These are phyloP conservation scores for Euclidium syriacum DNA, from an alignment of 345 rosid genomes.

Conservation along the genomic window DNA sequence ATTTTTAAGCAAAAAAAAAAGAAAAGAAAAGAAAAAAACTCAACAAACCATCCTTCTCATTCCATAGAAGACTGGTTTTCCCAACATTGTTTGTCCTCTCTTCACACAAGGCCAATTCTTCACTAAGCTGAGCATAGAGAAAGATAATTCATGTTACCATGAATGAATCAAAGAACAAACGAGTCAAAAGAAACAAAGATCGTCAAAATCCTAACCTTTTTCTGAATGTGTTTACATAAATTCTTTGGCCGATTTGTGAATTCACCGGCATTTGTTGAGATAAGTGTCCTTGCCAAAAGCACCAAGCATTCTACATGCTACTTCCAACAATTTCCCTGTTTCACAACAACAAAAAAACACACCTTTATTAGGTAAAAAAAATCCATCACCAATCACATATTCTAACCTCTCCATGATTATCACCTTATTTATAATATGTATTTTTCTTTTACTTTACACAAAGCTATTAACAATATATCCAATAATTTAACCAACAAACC, in stretches of 20 bases:
- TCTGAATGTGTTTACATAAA: conserved; percentile 25
- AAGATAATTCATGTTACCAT: neutral
- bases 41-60: conserved; percentile 15
- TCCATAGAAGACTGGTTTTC: neutral
- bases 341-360: conserved; percentile 11
- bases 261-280: conserved; percentile 43
- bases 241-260: conserved; percentile 10
- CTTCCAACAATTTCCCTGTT: conserved; percentile 68
- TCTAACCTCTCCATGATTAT: conserved; percentile 10
- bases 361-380: conserved; percentile 17
- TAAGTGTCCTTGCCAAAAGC: conserved; percentile 51
- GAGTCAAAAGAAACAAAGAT: neutral
- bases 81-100: neutral
- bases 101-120: conserved; percentile 21
- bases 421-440: neutral
- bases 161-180: neutral
- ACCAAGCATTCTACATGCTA: conserved; percentile 58
- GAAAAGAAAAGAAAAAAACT: neutral
- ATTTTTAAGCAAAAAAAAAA: too few species aligned
- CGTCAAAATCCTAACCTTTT: conserved; percentile 15
- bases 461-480: neutral
- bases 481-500: neutral
- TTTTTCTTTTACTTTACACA: neutral
- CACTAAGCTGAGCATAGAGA: neutral
- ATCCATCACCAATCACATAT: neutral